A percentile compares a stretch with the other conserved stretches of the same genome.
These are phyloP conservation scores for Zanthoxylum bungeanum DNA, from an alignment of 345 rosid species.

Conservation along the genomic window DNA sequence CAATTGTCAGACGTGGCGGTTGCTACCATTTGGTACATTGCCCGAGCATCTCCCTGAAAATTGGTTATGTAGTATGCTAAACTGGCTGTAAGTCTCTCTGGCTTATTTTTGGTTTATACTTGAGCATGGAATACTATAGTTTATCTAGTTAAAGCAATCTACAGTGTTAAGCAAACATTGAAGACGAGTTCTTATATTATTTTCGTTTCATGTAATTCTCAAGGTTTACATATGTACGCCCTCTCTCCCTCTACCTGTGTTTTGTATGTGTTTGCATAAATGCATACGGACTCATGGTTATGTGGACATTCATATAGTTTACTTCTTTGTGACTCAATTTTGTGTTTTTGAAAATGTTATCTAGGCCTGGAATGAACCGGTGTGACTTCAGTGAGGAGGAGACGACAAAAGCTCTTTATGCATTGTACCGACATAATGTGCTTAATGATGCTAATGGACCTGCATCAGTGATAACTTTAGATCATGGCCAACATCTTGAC, in stretches of 20 bases:
- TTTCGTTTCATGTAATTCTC: neutral
- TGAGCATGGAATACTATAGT: neutral
- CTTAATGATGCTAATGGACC: conserved; percentile 32
- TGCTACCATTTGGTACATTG: conserved; percentile 47
- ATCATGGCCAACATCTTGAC: conserved; percentile 18
- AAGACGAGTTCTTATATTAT: neutral
- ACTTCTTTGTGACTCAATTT: conserved; percentile 14
- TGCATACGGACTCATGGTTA: neutral
- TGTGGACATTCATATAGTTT: conserved; percentile 6
- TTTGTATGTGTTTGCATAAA: neutral
- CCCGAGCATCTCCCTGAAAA: conserved; percentile 59
- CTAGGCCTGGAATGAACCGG: conserved; percentile 47
- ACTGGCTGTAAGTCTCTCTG: conserved; percentile 72
- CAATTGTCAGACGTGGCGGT: conserved; percentile 65
- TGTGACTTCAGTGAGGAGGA: conserved; percentile 44
- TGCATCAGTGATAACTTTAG: conserved; percentile 20
- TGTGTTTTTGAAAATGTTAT: conserved; percentile 21
- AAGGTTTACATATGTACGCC: neutral
- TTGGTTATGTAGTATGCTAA: conserved; percentile 78
- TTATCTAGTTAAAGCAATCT: neutral
- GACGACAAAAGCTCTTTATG: conserved; percentile 39
- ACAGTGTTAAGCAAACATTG: neutral
- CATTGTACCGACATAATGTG: conserved; percentile 20
- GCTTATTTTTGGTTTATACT: neutral
- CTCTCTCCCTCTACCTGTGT: neutral